Base-by-base conservation (phyloP, 305 asterid genomes). In the Nicotiana rustica region DNA sequence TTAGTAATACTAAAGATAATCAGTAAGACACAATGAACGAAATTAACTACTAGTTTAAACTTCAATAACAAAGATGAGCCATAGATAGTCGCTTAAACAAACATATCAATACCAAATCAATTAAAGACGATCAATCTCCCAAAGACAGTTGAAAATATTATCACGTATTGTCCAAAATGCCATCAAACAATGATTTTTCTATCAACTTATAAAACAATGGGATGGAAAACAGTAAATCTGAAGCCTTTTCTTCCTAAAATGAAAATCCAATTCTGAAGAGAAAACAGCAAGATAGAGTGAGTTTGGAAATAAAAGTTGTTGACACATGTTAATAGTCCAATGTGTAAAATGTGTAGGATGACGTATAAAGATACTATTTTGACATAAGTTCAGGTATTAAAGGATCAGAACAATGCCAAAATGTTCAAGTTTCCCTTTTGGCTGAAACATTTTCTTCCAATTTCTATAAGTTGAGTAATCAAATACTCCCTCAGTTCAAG, bases 21-120 rank as follows among this genome's bases (percentile, higher is more conserved):
- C 86, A 86, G 84, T 81, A 19, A 15, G 77, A 25, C 60, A 79
- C 9, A 38, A 67, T 80, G 71, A 49, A 71, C 29, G 41, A 65
- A 29, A 25, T 4, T 29, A 17, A 25, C 29, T 25, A 33, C 13
- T 4, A 29, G 18, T 65, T 65, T 6, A 13, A 25, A 31, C 36
- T 66, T 66, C 70, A 65, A 29, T 12, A 13, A 65, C 70, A 29
- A 18, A 60, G 19, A 6, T 60, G 21, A 60, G 1, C 2, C 19
- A 18, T 60, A 18, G 29, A 60, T 60, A 60, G 31, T 18, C 31
- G 7, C 29, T 60, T 18, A 18, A 56, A 56, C 62, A 56, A 15
- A 56, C 17, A 56, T 15, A 15, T 56, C 1, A 0, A 52, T 10
- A 52, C 59, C 59, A 52, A 3, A 52, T 52, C 15, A 52, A 36